Percentiles rank a stretch among this genome's conserved stretches.
These are phyloP conservation scores for Berberis thunbergii DNA, from an alignment of 164 flowering plant genomes.

Conservation along the genomic window DNA sequence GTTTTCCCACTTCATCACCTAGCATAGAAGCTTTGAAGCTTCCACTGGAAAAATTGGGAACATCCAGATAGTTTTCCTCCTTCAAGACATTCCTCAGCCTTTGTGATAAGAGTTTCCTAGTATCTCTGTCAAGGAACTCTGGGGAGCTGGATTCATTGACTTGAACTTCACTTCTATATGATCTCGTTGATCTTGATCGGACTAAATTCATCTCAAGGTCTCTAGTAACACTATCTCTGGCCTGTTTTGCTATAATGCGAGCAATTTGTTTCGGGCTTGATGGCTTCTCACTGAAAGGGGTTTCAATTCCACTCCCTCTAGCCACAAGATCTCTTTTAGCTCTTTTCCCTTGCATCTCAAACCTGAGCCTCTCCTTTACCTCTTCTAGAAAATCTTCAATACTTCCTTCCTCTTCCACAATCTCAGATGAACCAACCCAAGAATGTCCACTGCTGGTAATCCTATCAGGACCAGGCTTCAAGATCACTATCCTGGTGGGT, in stretches of 20 bases:
- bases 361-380: constrained; percentile 69
- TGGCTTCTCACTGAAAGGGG: constrained; percentile 58
- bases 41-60: constrained; percentile 15
- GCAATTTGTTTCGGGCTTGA: constrained; percentile 54
- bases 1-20: constrained; percentile 13
- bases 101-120: constrained; percentile 61
- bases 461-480: constrained; percentile 84
- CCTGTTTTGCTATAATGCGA: constrained; percentile 49
- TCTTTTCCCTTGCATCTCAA: constrained; percentile 58
- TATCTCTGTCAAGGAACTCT: constrained; percentile 54
- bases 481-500: constrained; percentile 69
- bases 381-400: constrained; percentile 87
- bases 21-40: constrained; percentile 11
- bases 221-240: constrained; percentile 51
- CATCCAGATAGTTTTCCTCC: constrained; percentile 26
- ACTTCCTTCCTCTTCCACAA: constrained; percentile 41
- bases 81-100: constrained; percentile 60
- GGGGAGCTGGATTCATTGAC: constrained; percentile 47
- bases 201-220: constrained; percentile 45
- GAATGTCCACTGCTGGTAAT: constrained; percentile 38
- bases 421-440: constrained; percentile 44
- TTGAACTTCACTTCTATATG: constrained; percentile 59
- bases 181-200: constrained; percentile 76
- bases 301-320: constrained; percentile 66
- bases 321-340: constrained; percentile 28